A percentile compares a stretch with the other conserved stretches of the same genome.
These are phyloP conservation scores for Entophlyctis luteolus DNA, from an alignment of 192 early-diverging fungal species.

Conservation along the genomic window DNA sequence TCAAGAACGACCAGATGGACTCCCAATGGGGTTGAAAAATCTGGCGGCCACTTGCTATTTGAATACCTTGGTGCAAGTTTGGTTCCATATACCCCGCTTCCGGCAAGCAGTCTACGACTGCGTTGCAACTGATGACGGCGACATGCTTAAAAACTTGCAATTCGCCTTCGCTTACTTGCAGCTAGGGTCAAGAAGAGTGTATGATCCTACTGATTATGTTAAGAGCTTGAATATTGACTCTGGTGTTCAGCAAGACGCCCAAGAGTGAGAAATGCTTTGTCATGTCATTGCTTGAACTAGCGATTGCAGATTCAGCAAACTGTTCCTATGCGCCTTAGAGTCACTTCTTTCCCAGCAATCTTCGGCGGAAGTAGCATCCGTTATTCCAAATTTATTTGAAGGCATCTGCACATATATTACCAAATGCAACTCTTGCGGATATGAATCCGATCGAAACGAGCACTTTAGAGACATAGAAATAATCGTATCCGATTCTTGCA, in stretches of 20 bases:
- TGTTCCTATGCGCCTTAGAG: conserved; percentile 10
- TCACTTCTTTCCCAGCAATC: conserved; percentile 1
- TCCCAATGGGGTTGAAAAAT: conserved; percentile 42
- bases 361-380: not conserved
- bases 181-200: conserved; percentile 8
- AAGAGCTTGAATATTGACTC: conserved; percentile 16
- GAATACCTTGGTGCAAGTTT: conserved; percentile 70
- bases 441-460: conserved; percentile 29
- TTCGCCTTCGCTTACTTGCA: conserved; percentile 8
- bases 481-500: not conserved
- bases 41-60: conserved; percentile 89
- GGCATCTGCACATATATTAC: conserved; percentile 24
- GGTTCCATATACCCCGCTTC: conserved; percentile 29
- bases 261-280: conserved; percentile 15
- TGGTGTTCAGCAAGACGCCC: conserved; percentile 30
- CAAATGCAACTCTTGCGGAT: conserved; percentile 4
- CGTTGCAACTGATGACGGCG: not conserved
- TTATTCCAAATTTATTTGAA: conserved; percentile 19
- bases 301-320: conserved; percentile 18
- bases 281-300: not conserved
- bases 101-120: conserved; percentile 8
- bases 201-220: conserved; percentile 20
- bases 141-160: conserved; percentile 14
- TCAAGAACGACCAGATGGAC: not conserved
- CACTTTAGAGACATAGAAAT: conserved; percentile 11